These are phyloP conservation scores for Dioszegia crocea DNA, from an alignment of 768 basidiomycete species.

Conservation along the genomic window DNA sequence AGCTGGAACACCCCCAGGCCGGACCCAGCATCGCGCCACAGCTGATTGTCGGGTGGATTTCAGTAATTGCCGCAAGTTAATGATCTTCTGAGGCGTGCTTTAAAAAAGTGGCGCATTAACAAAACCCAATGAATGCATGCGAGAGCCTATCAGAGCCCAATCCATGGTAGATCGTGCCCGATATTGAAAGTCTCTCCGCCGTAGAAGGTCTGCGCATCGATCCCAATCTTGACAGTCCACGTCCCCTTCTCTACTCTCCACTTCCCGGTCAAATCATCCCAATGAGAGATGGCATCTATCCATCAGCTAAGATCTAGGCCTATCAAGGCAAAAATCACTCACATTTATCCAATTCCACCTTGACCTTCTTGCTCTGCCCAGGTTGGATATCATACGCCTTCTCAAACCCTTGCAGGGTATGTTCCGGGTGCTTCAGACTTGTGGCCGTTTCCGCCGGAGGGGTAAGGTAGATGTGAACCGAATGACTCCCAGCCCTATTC, in stretches of 20 bases:
- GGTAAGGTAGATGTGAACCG: slow-evolving; percentile 62
- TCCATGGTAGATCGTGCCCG: slow-evolving; percentile 6
- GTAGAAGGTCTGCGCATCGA: slow-evolving; percentile 11
- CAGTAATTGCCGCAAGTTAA: too few relatives aligned
- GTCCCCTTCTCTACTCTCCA: slow-evolving; percentile 14
- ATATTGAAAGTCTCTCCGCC: slow-evolving; percentile 3
- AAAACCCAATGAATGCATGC: too few relatives aligned
- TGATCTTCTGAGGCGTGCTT: too few relatives aligned
- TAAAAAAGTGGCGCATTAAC: too few relatives aligned
- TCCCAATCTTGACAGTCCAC: slow-evolving; percentile 13
- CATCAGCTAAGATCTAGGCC: background rate
- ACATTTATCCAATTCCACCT: slow-evolving; percentile 40
- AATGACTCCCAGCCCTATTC: slow-evolving; percentile 57
- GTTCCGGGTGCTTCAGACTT: slow-evolving; percentile 23
- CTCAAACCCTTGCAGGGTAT: slow-evolving; percentile 59
- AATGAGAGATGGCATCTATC: slow-evolving; percentile 17
- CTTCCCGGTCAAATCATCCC: slow-evolving; percentile 10
- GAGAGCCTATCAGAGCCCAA: too few relatives aligned
- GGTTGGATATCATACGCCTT: slow-evolving; percentile 40
- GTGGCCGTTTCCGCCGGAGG: slow-evolving; percentile 8
- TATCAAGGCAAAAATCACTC: background rate
- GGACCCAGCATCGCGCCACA: too few relatives aligned
- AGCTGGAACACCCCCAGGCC: too few relatives aligned
- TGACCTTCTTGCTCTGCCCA: slow-evolving; percentile 36
- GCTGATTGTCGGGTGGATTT: too few relatives aligned